Percentiles rank a stretch among this genome's conserved stretches.
Evolutionary conservation across 108 stramenopile species (phyloP).

Genomic region (Cyclotella sp.): DNA sequence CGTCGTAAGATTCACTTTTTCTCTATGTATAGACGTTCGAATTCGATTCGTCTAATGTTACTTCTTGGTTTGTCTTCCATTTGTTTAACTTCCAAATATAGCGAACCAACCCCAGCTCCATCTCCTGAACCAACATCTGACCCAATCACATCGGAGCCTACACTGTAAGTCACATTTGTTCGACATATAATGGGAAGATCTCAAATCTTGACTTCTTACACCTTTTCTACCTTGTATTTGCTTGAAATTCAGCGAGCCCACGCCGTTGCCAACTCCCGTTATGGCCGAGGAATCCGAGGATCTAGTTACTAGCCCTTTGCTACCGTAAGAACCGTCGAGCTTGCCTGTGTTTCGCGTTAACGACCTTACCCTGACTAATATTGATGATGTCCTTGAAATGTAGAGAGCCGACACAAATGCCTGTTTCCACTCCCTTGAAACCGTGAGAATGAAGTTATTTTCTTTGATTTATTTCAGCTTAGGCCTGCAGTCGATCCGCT

Average conservation of each 20-base stretch:
- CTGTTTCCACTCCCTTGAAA: no score
- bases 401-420: no score
- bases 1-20: not conserved
- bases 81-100: not conserved
- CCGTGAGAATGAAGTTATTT: no score
- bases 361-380: no score
- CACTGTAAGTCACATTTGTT: no score
- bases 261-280: not conserved
- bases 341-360: not conserved
- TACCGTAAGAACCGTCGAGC: not conserved
- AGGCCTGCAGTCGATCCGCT: not conserved
- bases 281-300: not conserved
- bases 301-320: not conserved
- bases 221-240: not conserved
- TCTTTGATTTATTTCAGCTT: not conserved
- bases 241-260: constrained; percentile 6
- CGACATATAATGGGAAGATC: no score
- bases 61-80: not conserved
- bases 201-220: no score
- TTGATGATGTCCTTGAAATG: no score
- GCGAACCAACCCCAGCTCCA: not conserved
- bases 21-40: not conserved
- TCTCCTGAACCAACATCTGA: constrained; percentile 2
- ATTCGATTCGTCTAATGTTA: not conserved
- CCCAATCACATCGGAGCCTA: not conserved